Evolutionary conservation across 257 asterid genomes (phyloP).

Genomic region (Nicotiana otophora): DNA sequence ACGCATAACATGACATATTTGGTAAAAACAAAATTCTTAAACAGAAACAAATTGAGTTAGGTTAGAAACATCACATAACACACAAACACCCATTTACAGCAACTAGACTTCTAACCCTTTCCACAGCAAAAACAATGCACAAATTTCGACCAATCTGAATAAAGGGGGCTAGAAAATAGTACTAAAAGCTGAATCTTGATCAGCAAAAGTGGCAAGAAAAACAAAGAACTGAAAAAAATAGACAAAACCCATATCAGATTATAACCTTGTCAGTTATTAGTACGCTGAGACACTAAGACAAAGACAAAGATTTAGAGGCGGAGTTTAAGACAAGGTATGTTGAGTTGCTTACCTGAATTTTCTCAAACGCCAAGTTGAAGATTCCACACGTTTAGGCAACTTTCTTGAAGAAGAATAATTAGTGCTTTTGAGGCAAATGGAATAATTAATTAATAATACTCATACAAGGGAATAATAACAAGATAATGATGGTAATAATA

Average conservation of each 20-base stretch:
- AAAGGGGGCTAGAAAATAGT: neutral
- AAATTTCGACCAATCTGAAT: neutral
- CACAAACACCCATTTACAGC: neutral
- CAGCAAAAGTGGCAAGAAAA: neutral
- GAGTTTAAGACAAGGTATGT: neutral
- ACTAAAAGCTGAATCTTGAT: neutral
- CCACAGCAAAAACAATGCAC: neutral
- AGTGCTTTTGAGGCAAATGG: neutral
- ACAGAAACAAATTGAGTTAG: neutral
- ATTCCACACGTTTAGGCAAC: slow-evolving; percentile 9
- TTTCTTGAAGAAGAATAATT: neutral
- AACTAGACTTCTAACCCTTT: neutral
- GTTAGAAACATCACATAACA: neutral
- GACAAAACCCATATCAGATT: neutral
- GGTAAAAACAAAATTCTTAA: neutral
- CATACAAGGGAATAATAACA: neutral
- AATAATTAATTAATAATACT: neutral
- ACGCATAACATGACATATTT: neutral
- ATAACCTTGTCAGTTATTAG: neutral
- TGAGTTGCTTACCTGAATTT: slow-evolving; percentile 6
- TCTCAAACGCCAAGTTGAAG: slow-evolving; percentile 13
- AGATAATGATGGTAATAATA: neutral
- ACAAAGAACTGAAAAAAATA: neutral
- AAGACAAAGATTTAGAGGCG: neutral
- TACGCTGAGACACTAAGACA: neutral